Percentiles rank a stretch among this genome's conserved stretches.
Conservation (phyloP, 257 asterid species). For the Solanum clarkiae region DNA sequence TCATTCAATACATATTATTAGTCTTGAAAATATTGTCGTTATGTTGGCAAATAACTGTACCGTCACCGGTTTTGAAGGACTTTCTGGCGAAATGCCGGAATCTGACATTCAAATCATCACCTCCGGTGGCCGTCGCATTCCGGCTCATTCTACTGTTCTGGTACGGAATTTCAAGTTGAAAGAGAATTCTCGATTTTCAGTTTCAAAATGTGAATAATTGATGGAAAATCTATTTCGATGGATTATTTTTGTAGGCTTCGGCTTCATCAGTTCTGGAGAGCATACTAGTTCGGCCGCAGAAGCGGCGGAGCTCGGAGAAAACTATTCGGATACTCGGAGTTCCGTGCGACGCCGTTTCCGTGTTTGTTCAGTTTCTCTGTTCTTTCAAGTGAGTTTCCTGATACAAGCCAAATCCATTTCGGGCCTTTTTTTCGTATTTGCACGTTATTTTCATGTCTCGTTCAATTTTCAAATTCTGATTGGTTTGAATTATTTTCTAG, state of each 20-base stretch:
- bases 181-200: background rate
- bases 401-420: background rate
- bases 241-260: conserved; percentile 29
- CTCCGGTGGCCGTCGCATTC: conserved; percentile 48
- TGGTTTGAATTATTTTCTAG: background rate
- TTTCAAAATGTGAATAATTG: background rate
- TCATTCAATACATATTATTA: background rate
- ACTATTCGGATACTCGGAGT: conserved; percentile 66
- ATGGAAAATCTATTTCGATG: background rate
- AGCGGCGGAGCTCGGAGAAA: conserved; percentile 41
- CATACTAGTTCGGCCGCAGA: conserved; percentile 53
- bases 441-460: background rate
- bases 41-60: conserved; percentile 9
- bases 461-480: background rate
- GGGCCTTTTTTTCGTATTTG: background rate
- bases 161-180: conserved; percentile 13
- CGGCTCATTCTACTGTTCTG: conserved; percentile 60
- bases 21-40: background rate
- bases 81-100: conserved; percentile 32
- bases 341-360: conserved; percentile 74
- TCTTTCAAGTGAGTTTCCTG: conserved; percentile 46
- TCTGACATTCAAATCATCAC: conserved; percentile 50
- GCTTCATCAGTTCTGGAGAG: conserved; percentile 81
- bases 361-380: conserved; percentile 56
- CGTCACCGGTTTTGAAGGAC: background rate